Evolutionary conservation across 352 stramenopile genomes (phyloP), one percentile per base, ranked within the genome.

Genomic region (Aphanomyces euteiches): DNA sequence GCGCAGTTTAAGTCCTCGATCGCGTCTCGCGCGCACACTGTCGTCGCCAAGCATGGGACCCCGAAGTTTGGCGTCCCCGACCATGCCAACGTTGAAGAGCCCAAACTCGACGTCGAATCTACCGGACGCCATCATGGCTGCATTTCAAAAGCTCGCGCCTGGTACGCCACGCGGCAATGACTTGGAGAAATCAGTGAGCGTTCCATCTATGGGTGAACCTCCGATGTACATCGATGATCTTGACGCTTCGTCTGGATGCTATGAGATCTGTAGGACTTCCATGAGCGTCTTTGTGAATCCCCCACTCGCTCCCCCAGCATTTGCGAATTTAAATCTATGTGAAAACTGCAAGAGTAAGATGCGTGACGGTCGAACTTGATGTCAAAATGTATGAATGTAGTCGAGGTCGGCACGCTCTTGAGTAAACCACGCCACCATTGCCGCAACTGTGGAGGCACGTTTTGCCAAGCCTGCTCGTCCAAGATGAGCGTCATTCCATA

Each of bases 381-480:
- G 37, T 10, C n/a, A 13, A 4, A 7, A 12, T 7, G 40, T 28
- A 56, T 60, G 38, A 15, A 0, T 21, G n/a, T 61, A 70, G 79
- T 90, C 1, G 85, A 92, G 56, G 88, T 92, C 54, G 85, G 85
- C 40, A 87, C 85, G 34, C 43, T 92, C 67, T 71, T 92, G 54
- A 79, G 75, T 5, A 85, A 90, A 65, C 79, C 82, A 1, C 78
- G 85, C 41, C 85, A 93, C 72, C 85, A 93, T 73, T 93, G 85
- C 56, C 82, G 85, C 47, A 93, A 93, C 66, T 93, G 85, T 56
- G 85, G 85, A 4, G 81, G 84, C 43, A 91, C 85, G 3, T 93
- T 90, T 58, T 93, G 85, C 40, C 74, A 78, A 7, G 73, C 79
- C 7, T 93, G 85, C 65, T 87, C 83, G 1, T 72, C 75, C 19